Conservation (phyloP, 306 rosid genomes). For the Glycyrrhiza uralensis region DNA sequence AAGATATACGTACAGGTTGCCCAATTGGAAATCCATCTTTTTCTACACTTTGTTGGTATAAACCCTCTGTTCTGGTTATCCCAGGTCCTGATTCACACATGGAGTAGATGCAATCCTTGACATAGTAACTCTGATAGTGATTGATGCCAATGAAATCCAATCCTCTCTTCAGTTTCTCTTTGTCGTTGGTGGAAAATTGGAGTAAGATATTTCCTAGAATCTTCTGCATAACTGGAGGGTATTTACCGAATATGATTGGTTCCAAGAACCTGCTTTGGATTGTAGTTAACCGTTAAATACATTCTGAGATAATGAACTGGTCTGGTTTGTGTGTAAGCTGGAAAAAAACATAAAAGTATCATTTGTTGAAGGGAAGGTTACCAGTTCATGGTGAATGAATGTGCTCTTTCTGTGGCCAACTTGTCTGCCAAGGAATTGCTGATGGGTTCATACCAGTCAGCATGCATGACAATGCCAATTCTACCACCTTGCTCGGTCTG, state of each 20-base stretch:
- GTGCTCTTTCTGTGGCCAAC: slow-evolving; percentile 54
- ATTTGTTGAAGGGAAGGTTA: neutral
- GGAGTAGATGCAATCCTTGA: slow-evolving; percentile 51
- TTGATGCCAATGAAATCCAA: slow-evolving; percentile 64
- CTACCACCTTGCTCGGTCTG: slow-evolving; percentile 46
- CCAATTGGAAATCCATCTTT: slow-evolving; percentile 41
- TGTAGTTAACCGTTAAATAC: neutral
- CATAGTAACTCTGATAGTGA: slow-evolving; percentile 42
- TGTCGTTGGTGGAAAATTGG: slow-evolving; percentile 33
- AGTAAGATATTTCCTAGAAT: slow-evolving; percentile 44
- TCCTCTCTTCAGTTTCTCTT: slow-evolving; percentile 41
- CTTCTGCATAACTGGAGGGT: slow-evolving; percentile 48
- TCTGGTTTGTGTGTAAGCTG: neutral
- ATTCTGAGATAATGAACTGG: neutral
- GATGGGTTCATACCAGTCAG: slow-evolving; percentile 53
- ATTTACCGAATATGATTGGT: slow-evolving; percentile 49
- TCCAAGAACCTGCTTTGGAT: slow-evolving; percentile 47
- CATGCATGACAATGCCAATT: slow-evolving; percentile 19
- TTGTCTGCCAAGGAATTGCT: slow-evolving; percentile 52
- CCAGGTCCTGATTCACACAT: slow-evolving; percentile 47
- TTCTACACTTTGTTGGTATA: slow-evolving; percentile 4
- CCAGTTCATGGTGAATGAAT: slow-evolving; percentile 47
- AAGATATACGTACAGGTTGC: slow-evolving; percentile 31
- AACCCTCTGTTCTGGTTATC: slow-evolving; percentile 50
- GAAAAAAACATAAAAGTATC: neutral